Percentiles rank a stretch among this genome's conserved stretches.
phyloP scores from a whole-genome alignment of 192 early-diverging fungal species.

The Dimargaris verticillata region DNA sequence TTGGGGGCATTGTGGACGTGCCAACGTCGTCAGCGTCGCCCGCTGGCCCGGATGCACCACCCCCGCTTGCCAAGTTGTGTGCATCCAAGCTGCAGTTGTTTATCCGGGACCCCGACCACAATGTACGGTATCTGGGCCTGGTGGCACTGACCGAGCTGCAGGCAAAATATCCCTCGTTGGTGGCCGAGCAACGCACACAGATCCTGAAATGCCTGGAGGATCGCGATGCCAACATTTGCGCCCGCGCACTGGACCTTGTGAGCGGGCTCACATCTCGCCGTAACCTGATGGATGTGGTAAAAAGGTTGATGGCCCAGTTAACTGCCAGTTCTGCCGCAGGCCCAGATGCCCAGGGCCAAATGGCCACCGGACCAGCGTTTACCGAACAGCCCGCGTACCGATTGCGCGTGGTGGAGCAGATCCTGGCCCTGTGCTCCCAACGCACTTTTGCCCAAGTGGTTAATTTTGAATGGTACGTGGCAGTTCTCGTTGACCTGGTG shows the following conservation, averaged over 20 bases:
- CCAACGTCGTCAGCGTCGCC: constrained; percentile 14
- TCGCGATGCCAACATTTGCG: constrained; percentile 78
- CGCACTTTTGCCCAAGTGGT: constrained; percentile 69
- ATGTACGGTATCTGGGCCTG: constrained; percentile 84
- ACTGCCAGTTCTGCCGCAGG: constrained; percentile 7
- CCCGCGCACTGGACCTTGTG: constrained; percentile 72
- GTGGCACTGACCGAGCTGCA: constrained; percentile 71
- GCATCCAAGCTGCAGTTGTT: constrained; percentile 65
- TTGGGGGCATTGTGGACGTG: constrained; percentile 66
- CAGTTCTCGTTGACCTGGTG: constrained; percentile 60
- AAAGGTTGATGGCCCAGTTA: constrained; percentile 66
- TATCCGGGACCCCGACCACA: constrained; percentile 79
- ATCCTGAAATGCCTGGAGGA: constrained; percentile 84
- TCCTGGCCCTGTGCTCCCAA: constrained; percentile 65
- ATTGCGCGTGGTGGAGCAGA: constrained; percentile 59
- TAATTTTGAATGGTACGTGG: constrained; percentile 94
- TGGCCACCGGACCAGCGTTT: constrained; percentile 18
- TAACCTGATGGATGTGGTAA: constrained; percentile 67
- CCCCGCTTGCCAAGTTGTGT: constrained; percentile 62
- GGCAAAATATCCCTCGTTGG: constrained; percentile 64
- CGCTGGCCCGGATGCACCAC: constrained; percentile 26
- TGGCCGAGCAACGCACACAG: constrained; percentile 62
- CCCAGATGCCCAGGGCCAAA: constrained; percentile 14
- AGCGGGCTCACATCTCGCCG: constrained; percentile 67
- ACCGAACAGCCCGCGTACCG: constrained; percentile 43